Base-by-base conservation (phyloP, 169 alveolate genomes). In the Fabrea salina region DNA sequence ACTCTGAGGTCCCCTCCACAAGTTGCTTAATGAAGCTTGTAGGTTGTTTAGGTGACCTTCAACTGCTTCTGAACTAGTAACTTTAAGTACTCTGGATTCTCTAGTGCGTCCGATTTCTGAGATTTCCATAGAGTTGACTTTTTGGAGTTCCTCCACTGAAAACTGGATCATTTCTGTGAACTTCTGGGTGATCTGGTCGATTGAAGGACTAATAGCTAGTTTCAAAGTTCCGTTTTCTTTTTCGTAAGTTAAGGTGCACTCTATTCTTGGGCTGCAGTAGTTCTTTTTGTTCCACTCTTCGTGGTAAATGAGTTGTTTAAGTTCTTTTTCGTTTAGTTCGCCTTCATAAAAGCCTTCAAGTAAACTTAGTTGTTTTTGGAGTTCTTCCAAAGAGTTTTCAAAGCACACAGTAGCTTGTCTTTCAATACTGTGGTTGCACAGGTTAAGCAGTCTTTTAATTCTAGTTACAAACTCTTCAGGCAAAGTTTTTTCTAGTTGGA, bases 401-500 rank as follows among this genome's bases (percentile, higher is more conserved):
- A 54, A 33, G 11, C 11, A 11, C 67, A 13, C 67, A 11, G 11
- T 54, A 13, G 33, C 33, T 13, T 8, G 13, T 16, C 11, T 54
- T 54, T 74, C 81, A 16, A 74, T 27, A 13, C 19, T n/a, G 19
- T 19, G 16, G 35, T 74, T 74, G 43, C 74, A 51, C 25, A 74
- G 43, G 1, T 27, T 33, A 3, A 33, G 7, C 1, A 53, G 16
- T 37, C 40, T 47, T 5, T 30, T 53, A n/a, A 53, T 16, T 16
- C n/a, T n/a, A 19, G 33, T 37, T n/a, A 54, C 16, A 50, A 74
- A 16, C 4, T 32, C 50, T 27, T 3, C 0, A 27, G 81, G 71
- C 13, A 74, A 37, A n/a, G 30, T 51, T 2, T 74, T 57, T 53
- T 74, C 81, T 4, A 74, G 74, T 11, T 37, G 57, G 13, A 74